Evolutionary conservation across 176 grass and related monocot species (phyloP).

Genomic region (Ampelocalamus luodianensis): DNA sequence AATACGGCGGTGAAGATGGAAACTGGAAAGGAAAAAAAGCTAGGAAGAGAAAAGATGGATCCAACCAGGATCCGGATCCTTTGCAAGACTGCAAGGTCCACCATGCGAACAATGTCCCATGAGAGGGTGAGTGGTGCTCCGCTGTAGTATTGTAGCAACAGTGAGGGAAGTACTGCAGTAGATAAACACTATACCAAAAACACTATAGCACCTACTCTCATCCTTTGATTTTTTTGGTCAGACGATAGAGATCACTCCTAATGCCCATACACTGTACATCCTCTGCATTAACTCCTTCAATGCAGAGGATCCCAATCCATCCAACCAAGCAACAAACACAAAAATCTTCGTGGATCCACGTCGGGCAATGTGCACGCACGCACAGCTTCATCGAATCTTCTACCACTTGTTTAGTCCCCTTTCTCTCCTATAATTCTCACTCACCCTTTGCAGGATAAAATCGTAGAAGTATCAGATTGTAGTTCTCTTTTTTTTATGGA

Average conservation of each 20-base stretch:
- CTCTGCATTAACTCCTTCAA: too few relatives aligned
- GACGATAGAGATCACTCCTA: too few relatives aligned
- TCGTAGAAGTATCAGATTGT: background rate
- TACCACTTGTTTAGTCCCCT: background rate
- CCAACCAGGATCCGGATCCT: background rate
- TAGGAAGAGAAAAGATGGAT: background rate
- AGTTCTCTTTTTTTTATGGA: too few relatives aligned
- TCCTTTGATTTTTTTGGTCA: too few relatives aligned
- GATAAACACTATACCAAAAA: too few relatives aligned
- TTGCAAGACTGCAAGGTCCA: too few relatives aligned
- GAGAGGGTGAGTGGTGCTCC: too few relatives aligned
- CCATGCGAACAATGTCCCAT: too few relatives aligned
- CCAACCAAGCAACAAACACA: slow-evolving; percentile 5
- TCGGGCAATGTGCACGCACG: slow-evolving; percentile 38
- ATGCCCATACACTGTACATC: too few relatives aligned
- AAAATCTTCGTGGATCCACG: slow-evolving; percentile 42
- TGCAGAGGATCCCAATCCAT: background rate
- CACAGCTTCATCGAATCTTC: slow-evolving; percentile 16
- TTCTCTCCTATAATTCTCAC: background rate
- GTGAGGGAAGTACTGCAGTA: too few relatives aligned
- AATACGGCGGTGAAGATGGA: background rate
- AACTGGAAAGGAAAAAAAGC: background rate
- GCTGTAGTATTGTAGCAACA: too few relatives aligned
- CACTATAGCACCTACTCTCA: too few relatives aligned
- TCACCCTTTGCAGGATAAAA: background rate